Base-by-base conservation (phyloP, 2,329 filamentous ascomycete species). In the Fusarium sp. region DNA sequence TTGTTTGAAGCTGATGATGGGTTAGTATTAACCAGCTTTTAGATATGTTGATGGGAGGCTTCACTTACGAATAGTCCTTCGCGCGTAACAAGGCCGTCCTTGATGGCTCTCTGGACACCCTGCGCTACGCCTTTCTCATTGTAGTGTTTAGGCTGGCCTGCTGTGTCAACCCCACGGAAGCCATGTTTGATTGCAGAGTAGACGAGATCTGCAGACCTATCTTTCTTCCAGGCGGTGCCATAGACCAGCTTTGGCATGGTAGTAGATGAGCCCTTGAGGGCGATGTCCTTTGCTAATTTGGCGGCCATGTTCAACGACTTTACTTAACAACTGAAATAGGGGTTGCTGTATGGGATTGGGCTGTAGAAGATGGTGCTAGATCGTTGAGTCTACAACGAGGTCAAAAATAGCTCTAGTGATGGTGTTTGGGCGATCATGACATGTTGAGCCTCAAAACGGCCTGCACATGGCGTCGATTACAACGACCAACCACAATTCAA, bases 151-250 rank as follows among this genome's bases (percentile, higher is more conserved):
- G 91, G 91, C 77, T 94, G 91, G 17, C 90, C 91, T 11, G 92
- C 92, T 1, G 92, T 95, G 74, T 96, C 92, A 61, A 96, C 80
- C 45, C 83, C 91, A 30, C 88, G 84, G 71, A 95, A 96, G 7
- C 92, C 92, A 43, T 86, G 80, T 43, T 82, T 82, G 32, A 96
- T 74, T 3, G 93, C 92, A 65, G 84, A 78, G 70, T 89, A 86
- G 21, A 96, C 92, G 4, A 95, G 82, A 54, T 86, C 81, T 20
- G 85, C 83, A 0, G 91, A 93, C 19, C 79, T 79, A 1, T 90
- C 87, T 72, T 90, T 89, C 77, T 96, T 96, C 92, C 92, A 95
- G n/a, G 92, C 92, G 4, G 92, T 95, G 50, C 92, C 92, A 76
- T 96, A 96, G 65, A 96, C 72, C 28, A 89, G 80, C 63, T 81